A percentile compares a stretch with the other conserved stretches of the same genome.
Conservation (phyloP, 495 filamentous ascomycete genomes). For the Tuber brumale region DNA sequence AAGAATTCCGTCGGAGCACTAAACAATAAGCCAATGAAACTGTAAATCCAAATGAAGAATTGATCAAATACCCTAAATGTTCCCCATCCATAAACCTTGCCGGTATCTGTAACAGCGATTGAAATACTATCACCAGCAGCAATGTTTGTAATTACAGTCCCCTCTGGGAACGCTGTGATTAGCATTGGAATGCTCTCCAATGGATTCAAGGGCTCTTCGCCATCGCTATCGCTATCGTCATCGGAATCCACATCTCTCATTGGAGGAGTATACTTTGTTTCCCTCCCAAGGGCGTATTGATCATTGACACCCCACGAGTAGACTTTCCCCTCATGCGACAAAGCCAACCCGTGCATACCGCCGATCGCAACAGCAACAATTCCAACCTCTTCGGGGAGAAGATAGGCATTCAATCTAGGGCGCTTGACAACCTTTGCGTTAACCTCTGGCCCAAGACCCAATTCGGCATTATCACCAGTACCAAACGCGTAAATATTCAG, state of each 20-base stretch:
- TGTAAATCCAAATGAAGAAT: slow-evolving; percentile 6
- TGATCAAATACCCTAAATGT: slow-evolving; percentile 55
- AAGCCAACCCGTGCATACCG: slow-evolving; percentile 60
- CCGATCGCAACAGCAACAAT: slow-evolving; percentile 59
- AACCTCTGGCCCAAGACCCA: slow-evolving; percentile 58
- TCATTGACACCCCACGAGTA: slow-evolving; percentile 70
- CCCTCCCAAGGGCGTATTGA: slow-evolving; percentile 59
- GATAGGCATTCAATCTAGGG: slow-evolving; percentile 57
- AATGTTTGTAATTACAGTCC: slow-evolving; percentile 54
- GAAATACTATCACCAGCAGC: slow-evolving; percentile 58
- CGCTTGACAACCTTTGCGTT: slow-evolving; percentile 61
- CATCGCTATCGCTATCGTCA: slow-evolving; percentile 47
- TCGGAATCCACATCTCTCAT: slow-evolving; percentile 48
- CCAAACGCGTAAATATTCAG: slow-evolving; percentile 64
- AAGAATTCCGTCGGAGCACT: slow-evolving; percentile 63
- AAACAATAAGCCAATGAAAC: slow-evolving; percentile 11
- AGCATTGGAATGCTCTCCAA: slow-evolving; percentile 53
- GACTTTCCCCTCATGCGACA: slow-evolving; percentile 60
- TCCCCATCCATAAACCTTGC: slow-evolving; percentile 65
- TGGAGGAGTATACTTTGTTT: slow-evolving; percentile 50
- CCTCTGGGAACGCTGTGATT: slow-evolving; percentile 50
- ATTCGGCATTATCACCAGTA: slow-evolving; percentile 61
- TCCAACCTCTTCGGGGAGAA: slow-evolving; percentile 55
- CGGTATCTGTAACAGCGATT: slow-evolving; percentile 59
- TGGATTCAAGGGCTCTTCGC: slow-evolving; percentile 53